A percentile compares a stretch with the other conserved stretches of the same genome.
These are phyloP conservation scores for Tylopilus sp. DNA, from an alignment of 768 basidiomycete species.

Conservation along the genomic window DNA sequence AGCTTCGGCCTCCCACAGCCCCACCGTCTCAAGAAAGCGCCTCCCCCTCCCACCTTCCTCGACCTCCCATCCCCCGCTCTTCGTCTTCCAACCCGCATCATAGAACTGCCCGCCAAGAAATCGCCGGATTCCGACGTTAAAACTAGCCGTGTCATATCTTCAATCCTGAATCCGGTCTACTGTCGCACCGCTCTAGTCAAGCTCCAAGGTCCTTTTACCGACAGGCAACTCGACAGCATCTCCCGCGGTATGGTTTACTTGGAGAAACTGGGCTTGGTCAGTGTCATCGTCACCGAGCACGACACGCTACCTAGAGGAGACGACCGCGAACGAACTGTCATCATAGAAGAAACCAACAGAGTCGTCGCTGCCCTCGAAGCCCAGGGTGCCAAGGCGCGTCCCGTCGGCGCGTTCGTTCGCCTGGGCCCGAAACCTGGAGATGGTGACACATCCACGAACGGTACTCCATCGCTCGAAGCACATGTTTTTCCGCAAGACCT, in stretches of 20 bases:
- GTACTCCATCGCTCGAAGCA: constrained; percentile 57
- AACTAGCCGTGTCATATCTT: constrained; percentile 54
- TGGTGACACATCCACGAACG: constrained; percentile 27
- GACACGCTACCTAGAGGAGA: constrained; percentile 70
- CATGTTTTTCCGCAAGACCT: constrained; percentile 81
- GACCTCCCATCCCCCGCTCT: constrained; percentile 25
- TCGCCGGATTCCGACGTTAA: constrained; percentile 35
- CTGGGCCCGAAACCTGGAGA: constrained; percentile 71
- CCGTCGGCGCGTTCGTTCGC: constrained; percentile 82
- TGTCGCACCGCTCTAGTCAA: constrained; percentile 93
- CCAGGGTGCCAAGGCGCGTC: constrained; percentile 84
- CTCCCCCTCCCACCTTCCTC: constrained; percentile 22
- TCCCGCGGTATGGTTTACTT: constrained; percentile 91
- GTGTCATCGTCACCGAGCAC: constrained; percentile 92
- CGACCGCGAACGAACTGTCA: constrained; percentile 60
- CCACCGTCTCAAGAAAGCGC: constrained; percentile 22
- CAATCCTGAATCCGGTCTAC: constrained; percentile 81
- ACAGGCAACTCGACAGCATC: constrained; percentile 91
- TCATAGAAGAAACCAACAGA: constrained; percentile 81
- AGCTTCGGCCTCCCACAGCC: constrained; percentile 78
- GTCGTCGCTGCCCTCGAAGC: constrained; percentile 78
- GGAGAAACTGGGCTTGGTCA: constrained; percentile 92
- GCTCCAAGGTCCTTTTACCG: constrained; percentile 92
- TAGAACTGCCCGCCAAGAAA: constrained; percentile 16
- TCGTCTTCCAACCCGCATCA: constrained; percentile 5